phyloP scores from a whole-genome alignment of 129 eudicot species.

The Helichrysum umbraculigerum region DNA sequence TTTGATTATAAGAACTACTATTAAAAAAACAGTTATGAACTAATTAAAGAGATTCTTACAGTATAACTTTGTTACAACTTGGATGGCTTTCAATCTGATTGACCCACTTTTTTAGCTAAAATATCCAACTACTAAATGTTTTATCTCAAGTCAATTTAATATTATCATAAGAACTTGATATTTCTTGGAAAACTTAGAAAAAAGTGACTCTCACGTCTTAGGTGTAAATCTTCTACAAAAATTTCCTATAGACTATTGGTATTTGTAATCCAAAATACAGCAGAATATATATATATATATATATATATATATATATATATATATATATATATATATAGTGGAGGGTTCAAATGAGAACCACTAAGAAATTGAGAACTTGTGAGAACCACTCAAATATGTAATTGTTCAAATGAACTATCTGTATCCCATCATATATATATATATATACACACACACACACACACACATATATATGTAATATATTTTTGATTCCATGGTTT shows the following conservation, averaged over 20 bases:
- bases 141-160: background rate
- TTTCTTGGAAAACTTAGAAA: background rate
- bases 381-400: no score
- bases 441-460: no score
- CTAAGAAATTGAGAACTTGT: no score
- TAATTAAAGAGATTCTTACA: background rate
- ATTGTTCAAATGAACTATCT: no score
- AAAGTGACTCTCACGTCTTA: background rate
- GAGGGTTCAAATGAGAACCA: no score
- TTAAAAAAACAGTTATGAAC: background rate
- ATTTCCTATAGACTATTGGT: background rate
- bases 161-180: background rate
- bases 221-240: no score
- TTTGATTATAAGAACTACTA: no score
- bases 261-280: slow-evolving; percentile 9
- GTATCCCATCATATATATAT: no score
- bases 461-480: background rate
- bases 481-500: background rate
- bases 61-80: background rate
- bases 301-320: no score
- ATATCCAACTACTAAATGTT: background rate
- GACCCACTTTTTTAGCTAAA: background rate
- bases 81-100: background rate
- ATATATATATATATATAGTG: no score
- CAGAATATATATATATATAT: background rate